Base-by-base conservation (phyloP, 2,329 filamentous ascomycete genomes). In the Aspergillus sclerotialis region DNA sequence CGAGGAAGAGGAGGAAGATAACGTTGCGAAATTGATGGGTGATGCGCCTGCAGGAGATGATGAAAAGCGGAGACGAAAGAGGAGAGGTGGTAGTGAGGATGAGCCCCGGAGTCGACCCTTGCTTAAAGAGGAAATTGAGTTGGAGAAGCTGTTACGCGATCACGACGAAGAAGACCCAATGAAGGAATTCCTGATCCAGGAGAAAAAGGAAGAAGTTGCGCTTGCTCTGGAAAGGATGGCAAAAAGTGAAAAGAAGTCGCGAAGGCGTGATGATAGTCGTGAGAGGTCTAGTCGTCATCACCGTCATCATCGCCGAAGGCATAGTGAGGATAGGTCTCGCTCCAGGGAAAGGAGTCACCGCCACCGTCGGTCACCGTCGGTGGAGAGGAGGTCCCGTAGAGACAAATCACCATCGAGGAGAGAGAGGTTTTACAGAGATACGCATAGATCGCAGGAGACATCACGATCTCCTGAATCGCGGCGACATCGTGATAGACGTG, bases 81-180 rank as follows among this genome's bases (percentile, higher is more conserved):
- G 30, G 49, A 41, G 39, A 45, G 61, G 45, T 28, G 33, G 29
- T 16, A 66, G 61, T 7, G 64, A 68, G 36, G 67, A 70, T 18
- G 66, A 67, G 37, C 62, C 37, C 7, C 37, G 43, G 56, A 63
- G 38, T 33, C 67, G 84, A 38, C 81, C 82, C 2, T 61, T 84
- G 67, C 61, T 94, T 8, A 82, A 78, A 40, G 89, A 95, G 55
- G 89, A 96, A 64, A 68, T 70, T 36, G 89, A 96, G 56, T 64
- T 96, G 32, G 77, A 78, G 32, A 73, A 78, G 28, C 60, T 96
- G 36, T 78, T 93, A 33, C 68, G 75, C 19, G 80, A 90, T 11
- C 83, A 93, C 44, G 92, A 96, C 45, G 89, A 95, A 15, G 90
- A 96, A 41, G 92, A 98, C 58, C 92, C 92, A 0, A 98, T 98